Evolutionary conservation across 2,329 filamentous ascomycete genomes (phyloP).

Genomic region (Alternaria sp.): DNA sequence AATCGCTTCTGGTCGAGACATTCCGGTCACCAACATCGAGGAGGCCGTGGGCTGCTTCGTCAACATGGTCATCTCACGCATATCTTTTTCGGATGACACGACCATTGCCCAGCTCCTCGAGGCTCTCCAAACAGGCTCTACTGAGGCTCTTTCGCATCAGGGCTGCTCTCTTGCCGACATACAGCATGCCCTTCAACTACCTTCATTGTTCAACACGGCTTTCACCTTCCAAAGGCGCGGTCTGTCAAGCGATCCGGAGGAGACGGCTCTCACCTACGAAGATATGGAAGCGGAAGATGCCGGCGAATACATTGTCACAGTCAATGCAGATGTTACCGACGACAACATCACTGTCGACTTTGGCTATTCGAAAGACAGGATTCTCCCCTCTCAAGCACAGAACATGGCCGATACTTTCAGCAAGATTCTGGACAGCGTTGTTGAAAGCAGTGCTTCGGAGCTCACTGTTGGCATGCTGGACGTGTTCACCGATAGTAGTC

Average conservation of each 20-base stretch:
- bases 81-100: conserved; percentile 48
- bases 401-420: conserved; percentile 42
- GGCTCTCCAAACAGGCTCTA: conserved; percentile 55
- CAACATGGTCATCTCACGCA: conserved; percentile 62
- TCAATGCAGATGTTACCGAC: conserved; percentile 44
- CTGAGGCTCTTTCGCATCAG: conserved; percentile 57
- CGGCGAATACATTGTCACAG: conserved; percentile 44
- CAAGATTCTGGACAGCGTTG: conserved; percentile 32
- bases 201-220: conserved; percentile 46
- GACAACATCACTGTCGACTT: conserved; percentile 39
- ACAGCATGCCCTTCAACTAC: conserved; percentile 44
- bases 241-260: conserved; percentile 29
- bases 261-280: conserved; percentile 39
- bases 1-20: conserved; percentile 61
- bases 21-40: conserved; percentile 57
- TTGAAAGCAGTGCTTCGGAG: conserved; percentile 18
- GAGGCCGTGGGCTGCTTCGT: conserved; percentile 61
- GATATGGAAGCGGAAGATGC: conserved; percentile 46
- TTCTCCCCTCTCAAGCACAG: conserved; percentile 33
- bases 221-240: conserved; percentile 46
- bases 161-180: conserved; percentile 54
- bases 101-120: conserved; percentile 51
- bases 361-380: conserved; percentile 40
- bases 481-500: conserved; percentile 26
- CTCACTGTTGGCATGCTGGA: conserved; percentile 35